These are phyloP conservation scores for Phytopythium kandeliae DNA, from an alignment of 352 stramenopile genomes.

Conservation along the genomic window DNA sequence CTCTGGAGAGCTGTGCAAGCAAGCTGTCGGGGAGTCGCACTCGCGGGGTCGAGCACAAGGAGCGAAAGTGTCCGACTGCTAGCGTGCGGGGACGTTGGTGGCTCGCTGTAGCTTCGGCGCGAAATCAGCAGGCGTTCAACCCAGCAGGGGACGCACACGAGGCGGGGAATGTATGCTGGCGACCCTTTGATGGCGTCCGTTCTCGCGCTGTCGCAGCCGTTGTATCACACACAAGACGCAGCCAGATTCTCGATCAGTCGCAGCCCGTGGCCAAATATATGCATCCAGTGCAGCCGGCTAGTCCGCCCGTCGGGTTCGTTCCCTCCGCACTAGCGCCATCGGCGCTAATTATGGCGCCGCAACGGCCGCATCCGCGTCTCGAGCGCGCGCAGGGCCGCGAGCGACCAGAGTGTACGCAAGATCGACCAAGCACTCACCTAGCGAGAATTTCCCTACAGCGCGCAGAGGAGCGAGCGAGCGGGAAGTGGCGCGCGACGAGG, in stretches of 20 bases:
- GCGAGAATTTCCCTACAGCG: neutral
- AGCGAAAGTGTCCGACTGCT: neutral
- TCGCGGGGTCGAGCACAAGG: neutral
- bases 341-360: neutral
- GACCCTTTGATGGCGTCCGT: conserved; percentile 6
- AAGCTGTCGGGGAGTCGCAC: neutral
- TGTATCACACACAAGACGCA: neutral
- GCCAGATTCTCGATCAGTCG: neutral
- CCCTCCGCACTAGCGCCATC: neutral
- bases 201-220: conserved; percentile 1
- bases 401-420: too few relatives aligned
- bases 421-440: neutral
- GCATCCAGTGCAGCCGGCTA: neutral
- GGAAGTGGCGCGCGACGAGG: too few relatives aligned
- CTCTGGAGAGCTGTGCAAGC: neutral
- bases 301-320: neutral
- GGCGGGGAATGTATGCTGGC: neutral
- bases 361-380: neutral
- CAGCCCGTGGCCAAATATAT: neutral
- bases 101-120: neutral
- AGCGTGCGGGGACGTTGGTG: neutral
- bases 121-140: neutral
- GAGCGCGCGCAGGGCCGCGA: too few relatives aligned
- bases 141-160: neutral
- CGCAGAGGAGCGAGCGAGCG: too few relatives aligned